Evolutionary conservation across 208 protist species (phyloP).

Genomic region (Crithidia acanthocephali): DNA sequence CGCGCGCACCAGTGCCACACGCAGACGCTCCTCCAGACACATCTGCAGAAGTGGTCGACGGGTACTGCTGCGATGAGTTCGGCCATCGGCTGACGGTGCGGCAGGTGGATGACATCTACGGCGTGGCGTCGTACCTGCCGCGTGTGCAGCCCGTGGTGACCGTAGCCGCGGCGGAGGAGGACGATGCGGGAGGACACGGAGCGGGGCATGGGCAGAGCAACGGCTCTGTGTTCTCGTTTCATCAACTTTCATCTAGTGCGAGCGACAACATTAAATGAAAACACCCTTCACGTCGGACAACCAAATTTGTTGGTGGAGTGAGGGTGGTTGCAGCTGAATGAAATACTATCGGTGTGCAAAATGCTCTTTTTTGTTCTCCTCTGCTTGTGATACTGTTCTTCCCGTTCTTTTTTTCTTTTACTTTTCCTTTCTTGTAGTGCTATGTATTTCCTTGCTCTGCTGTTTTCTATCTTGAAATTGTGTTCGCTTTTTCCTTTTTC

Average conservation of each 20-base stretch:
- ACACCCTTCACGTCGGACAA: neutral
- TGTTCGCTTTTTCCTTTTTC: too few species aligned
- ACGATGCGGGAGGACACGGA: neutral
- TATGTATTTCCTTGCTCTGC: too few species aligned
- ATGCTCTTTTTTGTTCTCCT: too few species aligned
- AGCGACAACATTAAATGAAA: neutral
- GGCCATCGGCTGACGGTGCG: conserved; percentile 1
- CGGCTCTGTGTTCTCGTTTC: neutral
- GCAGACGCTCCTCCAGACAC: too few species aligned
- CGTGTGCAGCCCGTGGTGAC: neutral
- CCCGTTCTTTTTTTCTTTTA: too few species aligned
- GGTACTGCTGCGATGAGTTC: conserved; percentile 10
- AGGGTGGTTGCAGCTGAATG: too few species aligned
- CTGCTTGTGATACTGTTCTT: too few species aligned
- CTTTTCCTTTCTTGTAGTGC: too few species aligned
- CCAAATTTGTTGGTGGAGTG: too few species aligned
- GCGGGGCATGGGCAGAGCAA: neutral
- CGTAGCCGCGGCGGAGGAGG: neutral
- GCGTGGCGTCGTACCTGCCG: neutral
- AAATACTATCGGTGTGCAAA: too few species aligned
- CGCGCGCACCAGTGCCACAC: too few species aligned
- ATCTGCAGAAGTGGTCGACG: neutral
- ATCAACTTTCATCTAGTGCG: neutral
- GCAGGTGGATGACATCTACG: conserved; percentile 2
- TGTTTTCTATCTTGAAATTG: too few species aligned